Base-by-base conservation (phyloP, 1,284 basidiomycete species). In the Austroboletus niveus region DNA sequence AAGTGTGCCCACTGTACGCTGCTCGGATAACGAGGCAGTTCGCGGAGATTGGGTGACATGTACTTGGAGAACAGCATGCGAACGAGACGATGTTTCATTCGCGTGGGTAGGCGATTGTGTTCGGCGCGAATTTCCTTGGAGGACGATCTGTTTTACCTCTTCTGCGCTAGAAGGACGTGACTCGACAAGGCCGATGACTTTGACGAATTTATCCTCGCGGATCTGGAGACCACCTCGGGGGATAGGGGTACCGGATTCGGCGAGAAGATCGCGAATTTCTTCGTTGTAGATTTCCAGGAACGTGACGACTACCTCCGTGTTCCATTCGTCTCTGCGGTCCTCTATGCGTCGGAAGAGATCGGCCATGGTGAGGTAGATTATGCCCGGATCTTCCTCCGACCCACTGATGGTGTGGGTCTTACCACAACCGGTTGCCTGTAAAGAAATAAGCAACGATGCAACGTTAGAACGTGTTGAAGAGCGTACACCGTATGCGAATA, bases 271-370 rank as follows among this genome's bases (percentile, higher is more conserved):
- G n/a, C 92, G 89, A 59, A 98, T 98, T 65, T 93, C 92, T 71
- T 98, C 95, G 68, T 98, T 98, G 77, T 98, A 98, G 48, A 98
- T 96, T 70, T 98, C 95, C 52, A 98, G 84, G 72, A 97, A 97
- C 4, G 93, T 94, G 51, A 98, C 89, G 61, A 85, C 79, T 45
- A 98, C 89, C 60, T 94, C 88, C 38, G 88, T 85, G 49, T 85
- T 85, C 78, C 85, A 85, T 34, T 95, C 87, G 49, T 89, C 89
- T 62, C 77, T 81, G 52, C 87, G 80, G 61, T 94, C 91, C 49
- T 91, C 85, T 57, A 98, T 95, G 44, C 86, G 82, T 59, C 87
- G 85, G 68, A 97, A 98, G 52, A 98, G 82, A 69, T 97, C 93
- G 41, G 91, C 84, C 94, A 98, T 98, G n/a, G 94, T 92, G 52